phyloP scores from a whole-genome alignment of 495 filamentous ascomycete genomes.

The Oleoguttula mirabilis region DNA sequence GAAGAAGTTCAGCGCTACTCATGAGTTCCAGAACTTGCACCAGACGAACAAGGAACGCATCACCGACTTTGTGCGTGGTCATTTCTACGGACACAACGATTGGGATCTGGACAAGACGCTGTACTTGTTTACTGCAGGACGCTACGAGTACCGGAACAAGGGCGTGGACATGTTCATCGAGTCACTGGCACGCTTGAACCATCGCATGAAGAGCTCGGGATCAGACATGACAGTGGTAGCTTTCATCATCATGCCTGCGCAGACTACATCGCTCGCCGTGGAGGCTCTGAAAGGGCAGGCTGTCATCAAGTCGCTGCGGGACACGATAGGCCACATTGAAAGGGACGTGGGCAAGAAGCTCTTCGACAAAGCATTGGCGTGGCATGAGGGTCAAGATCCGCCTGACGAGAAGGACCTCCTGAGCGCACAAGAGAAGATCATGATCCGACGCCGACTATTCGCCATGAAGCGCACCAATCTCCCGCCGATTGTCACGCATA shows the following conservation, averaged over 20 bases:
- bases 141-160: constrained; percentile 97
- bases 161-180: constrained; percentile 99
- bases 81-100: constrained; percentile 97
- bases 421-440: constrained; percentile 79
- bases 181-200: constrained; percentile 84
- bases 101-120: constrained; percentile 93
- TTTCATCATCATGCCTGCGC: constrained; percentile 97
- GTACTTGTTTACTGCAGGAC: constrained; percentile 94
- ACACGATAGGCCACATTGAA: constrained; percentile 85
- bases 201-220: constrained; percentile 68
- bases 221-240: constrained; percentile 96
- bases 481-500: constrained; percentile 97
- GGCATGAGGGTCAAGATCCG: constrained; percentile 86
- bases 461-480: constrained; percentile 87
- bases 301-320: constrained; percentile 87
- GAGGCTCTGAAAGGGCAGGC: constrained; percentile 95
- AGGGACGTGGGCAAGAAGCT: constrained; percentile 80
- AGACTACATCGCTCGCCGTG: constrained; percentile 91
- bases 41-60: constrained; percentile 95
- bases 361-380: constrained; percentile 82
- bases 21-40: constrained; percentile 98
- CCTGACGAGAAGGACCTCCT: constrained; percentile 94
- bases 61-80: constrained; percentile 92
- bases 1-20: constrained; percentile 95
- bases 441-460: constrained; percentile 81